Conservation (phyloP, 495 filamentous ascomycete species). For the Aspergillus nidulans region DNA sequence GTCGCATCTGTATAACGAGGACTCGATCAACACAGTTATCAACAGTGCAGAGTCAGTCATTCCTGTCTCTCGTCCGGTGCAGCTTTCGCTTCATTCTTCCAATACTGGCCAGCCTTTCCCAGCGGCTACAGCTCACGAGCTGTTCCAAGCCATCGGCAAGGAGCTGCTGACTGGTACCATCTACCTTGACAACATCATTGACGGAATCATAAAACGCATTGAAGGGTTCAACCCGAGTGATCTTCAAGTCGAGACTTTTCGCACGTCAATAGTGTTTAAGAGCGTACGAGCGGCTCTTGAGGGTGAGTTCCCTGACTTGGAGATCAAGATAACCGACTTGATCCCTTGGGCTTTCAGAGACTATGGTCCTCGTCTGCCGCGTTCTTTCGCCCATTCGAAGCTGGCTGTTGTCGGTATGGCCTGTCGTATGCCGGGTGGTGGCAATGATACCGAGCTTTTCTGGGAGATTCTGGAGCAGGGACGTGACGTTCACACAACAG, state of each 20-base stretch:
- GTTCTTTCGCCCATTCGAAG: conserved; percentile 6
- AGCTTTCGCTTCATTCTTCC: conserved; percentile 8
- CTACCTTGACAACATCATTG: conserved; percentile 3
- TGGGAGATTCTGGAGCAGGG: conserved; percentile 41
- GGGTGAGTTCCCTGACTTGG: neutral
- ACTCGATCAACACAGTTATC: conserved; percentile 19
- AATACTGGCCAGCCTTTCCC: neutral
- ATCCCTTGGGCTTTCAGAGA: neutral
- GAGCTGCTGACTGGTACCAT: conserved; percentile 1
- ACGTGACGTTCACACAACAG: conserved; percentile 28
- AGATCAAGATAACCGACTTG: neutral
- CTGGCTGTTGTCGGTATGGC: conserved; percentile 57
- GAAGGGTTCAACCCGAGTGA: neutral
- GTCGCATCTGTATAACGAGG: conserved; percentile 32
- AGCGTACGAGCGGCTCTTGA: neutral
- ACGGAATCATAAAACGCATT: neutral
- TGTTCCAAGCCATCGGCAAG: neutral
- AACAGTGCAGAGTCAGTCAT: conserved; percentile 1
- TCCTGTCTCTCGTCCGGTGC: conserved; percentile 1
- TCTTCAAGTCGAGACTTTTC: neutral
- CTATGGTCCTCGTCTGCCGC: neutral
- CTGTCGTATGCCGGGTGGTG: conserved; percentile 48
- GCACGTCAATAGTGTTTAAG: conserved; percentile 1
- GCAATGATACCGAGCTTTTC: conserved; percentile 14
- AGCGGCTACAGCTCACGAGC: neutral